Evolutionary conservation across 192 early-diverging fungal species (phyloP), one percentile per base, ranked within the genome.

Genomic region (Backusella tuberculispora): DNA sequence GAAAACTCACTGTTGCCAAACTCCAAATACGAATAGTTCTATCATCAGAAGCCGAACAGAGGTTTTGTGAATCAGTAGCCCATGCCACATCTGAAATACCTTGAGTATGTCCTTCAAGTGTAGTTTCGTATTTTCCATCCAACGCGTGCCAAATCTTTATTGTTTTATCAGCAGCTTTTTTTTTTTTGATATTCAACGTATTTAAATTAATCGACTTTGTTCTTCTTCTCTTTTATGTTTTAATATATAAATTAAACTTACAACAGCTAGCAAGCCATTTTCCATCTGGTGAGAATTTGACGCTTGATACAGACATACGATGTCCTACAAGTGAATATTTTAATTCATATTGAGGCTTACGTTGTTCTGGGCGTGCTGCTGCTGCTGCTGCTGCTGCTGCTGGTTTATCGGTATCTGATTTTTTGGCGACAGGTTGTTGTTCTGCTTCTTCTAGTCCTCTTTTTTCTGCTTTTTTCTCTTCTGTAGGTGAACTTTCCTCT

Each of bases 281-380:
- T 41, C 98, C 98, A 80, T 99, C 96, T 6, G 98, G 98, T 21
- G 97, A 99, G 79, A 97, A 99, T 83, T 99, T 99, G 14, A 98
- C 97, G 65, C 94, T 91, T 0, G 96, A 97, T 0, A 98, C 90
- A 6, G 95, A 92, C 85, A 95, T 97, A 53, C 93, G 94, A 83
- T 99, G 98, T 4, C 98, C 98, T 3, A 93, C 90, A 41, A 98
- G 89, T 29, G 93, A 94, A 79, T 93, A 95, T 65, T 91, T 94
- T 7, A 96, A 84, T 70, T 92, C 85, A 73, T 99, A 97, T 71
- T 96, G 91, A 15, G 96, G 95, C 74, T 87, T 84, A 75, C 86
- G 14, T 69, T 69, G 13, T 65, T 77, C 75, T 40, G 70, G 48
- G 60, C 73, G 43, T 67, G 73, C 48, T 37, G 77, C 42, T 42